A percentile compares a stretch with the other conserved stretches of the same genome.
phyloP scores from a whole-genome alignment of 257 asterid species.

The Cruciata laevipes region DNA sequence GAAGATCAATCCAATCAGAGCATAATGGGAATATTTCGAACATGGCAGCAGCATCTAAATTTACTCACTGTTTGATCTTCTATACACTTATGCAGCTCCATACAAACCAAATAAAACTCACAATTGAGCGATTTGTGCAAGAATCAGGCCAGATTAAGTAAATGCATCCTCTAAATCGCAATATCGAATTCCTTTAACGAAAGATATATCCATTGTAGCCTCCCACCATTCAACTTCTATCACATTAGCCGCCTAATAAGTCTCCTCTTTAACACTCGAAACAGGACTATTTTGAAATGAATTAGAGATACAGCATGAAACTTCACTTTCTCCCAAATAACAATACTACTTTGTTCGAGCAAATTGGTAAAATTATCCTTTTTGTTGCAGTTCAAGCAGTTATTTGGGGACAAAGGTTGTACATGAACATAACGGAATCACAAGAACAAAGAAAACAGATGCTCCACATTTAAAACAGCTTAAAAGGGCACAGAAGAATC shows the following conservation, averaged over 20 bases:
- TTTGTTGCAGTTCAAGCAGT: neutral
- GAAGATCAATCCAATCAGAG: neutral
- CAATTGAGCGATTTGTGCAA: neutral
- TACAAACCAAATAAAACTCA: neutral
- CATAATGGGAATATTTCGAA: neutral
- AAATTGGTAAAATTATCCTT: neutral
- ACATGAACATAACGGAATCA: neutral
- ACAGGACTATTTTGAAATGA: neutral
- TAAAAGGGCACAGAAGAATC: neutral
- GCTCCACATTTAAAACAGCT: neutral
- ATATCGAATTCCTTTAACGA: neutral
- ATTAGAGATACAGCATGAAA: neutral
- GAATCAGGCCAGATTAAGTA: too few species aligned
- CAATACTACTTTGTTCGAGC: neutral
- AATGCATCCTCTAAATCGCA: too few species aligned
- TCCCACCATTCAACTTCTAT: too few species aligned
- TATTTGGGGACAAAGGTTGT: neutral
- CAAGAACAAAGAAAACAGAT: neutral
- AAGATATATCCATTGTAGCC: neutral
- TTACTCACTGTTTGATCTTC: neutral
- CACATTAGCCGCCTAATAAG: neutral
- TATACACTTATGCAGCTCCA: neutral
- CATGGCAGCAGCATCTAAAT: neutral
- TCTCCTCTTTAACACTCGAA: neutral
- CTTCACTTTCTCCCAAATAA: neutral